A percentile compares a stretch with the other conserved stretches of the same genome.
Conservation (phyloP, 108 stramenopile species). For the Conticribra weissflogii region DNA sequence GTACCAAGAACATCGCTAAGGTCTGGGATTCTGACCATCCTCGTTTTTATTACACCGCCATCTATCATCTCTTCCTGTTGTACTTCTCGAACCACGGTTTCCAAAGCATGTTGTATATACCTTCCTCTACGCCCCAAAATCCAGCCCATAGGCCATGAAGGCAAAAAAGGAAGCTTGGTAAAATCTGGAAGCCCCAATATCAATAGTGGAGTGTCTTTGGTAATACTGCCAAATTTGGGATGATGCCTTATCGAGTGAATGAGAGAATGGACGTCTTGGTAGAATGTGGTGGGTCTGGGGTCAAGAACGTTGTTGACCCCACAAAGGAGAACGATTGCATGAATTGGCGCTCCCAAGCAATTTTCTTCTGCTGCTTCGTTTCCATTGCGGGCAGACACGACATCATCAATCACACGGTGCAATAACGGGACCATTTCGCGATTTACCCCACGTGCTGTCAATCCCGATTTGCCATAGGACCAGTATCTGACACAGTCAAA, state of each 20-base stretch:
- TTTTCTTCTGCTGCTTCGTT: too few species aligned
- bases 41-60: background rate
- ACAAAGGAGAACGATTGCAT: conserved; percentile 25
- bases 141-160: conserved; percentile 27
- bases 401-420: conserved; percentile 9
- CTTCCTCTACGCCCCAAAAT: conserved; percentile 15
- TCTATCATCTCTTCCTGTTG: conserved; percentile 10
- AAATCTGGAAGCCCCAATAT: conserved; percentile 29
- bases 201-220: conserved; percentile 22
- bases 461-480: conserved; percentile 38
- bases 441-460: conserved; percentile 27
- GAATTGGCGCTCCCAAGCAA: background rate
- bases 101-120: conserved; percentile 13
- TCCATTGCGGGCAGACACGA: too few species aligned
- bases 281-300: conserved; percentile 13
- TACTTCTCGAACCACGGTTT: conserved; percentile 10
- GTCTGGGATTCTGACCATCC: conserved; percentile 16
- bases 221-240: background rate
- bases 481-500: conserved; percentile 33
- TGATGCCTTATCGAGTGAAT: conserved; percentile 10
- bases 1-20: conserved; percentile 14
- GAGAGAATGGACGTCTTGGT: conserved; percentile 12
- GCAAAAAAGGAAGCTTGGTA: conserved; percentile 30
- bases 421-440: conserved; percentile 32
- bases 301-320: conserved; percentile 34